Conservation (phyloP, 2,329 filamentous ascomycete species). For the Cercospora sp. region DNA sequence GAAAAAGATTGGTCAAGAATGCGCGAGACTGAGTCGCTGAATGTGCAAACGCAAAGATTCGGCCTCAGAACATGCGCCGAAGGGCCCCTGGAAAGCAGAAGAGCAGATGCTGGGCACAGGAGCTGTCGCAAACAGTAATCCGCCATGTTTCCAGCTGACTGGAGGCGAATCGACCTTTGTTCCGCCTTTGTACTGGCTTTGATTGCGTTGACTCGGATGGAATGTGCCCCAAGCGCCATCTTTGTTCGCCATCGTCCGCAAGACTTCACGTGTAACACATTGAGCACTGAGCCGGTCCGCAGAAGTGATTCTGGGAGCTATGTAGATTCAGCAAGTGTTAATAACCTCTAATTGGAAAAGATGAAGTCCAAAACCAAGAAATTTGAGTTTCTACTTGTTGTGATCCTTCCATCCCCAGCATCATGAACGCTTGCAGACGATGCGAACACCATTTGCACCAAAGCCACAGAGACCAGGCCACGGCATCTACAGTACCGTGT, state of each 20-base stretch:
- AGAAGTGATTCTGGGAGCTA: neutral
- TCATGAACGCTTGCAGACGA: neutral
- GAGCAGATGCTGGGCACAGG: neutral
- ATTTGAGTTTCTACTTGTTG: neutral
- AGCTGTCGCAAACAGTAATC: neutral
- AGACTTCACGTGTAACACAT: neutral
- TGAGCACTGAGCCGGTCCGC: neutral
- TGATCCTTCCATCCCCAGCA: neutral
- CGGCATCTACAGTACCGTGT: neutral
- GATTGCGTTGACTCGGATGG: constrained; percentile 13
- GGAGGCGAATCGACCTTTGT: constrained; percentile 10
- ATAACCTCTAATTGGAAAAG: neutral
- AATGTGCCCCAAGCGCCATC: constrained; percentile 8
- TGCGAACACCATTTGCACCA: neutral
- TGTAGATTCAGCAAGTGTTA: neutral
- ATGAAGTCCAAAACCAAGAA: neutral
- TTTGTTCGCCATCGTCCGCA: neutral
- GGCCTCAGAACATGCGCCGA: neutral
- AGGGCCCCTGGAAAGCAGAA: neutral
- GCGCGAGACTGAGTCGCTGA: constrained; percentile 3
- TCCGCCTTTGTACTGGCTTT: constrained; percentile 14
- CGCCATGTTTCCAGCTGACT: neutral
- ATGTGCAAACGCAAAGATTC: constrained; percentile 8
- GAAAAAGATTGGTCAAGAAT: neutral
- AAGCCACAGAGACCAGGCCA: neutral